Base-by-base conservation (phyloP, 2,329 filamentous ascomycete genomes). In the Arthrobotrys megalospora region DNA sequence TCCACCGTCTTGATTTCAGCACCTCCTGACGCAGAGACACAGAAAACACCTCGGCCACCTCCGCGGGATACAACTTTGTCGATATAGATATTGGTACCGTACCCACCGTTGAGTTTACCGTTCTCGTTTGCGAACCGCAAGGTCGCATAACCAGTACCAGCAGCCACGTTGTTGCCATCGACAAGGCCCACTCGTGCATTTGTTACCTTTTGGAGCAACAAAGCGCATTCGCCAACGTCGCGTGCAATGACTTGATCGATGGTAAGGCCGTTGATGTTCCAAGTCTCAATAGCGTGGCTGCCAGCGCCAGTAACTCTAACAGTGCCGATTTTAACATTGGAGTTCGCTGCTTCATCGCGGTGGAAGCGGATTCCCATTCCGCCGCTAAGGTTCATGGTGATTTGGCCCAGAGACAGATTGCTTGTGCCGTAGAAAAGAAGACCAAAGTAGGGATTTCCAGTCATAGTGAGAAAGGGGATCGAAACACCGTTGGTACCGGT, bases 321-420 rank as follows among this genome's bases (percentile, higher is more conserved):
- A 36, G 83, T 84, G 66, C 85, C 88, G 85, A 89, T 89, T 34
- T 83, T 85, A 6, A 89, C 88, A 79, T 88, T 88, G 14, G 83
- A 84, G 83, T 88, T 89, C 38, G 85, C 84, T 3, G 87, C 86
- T 2, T 83, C 79, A 82, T 89, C 88, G 36, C 88, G 87, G 48
- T 90, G 88, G 80, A 89, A 90, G 3, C 88, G 87, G 79, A 89
- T 89, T 3, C 87, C 88, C 34, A 90, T 78, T 0, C 88, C 88
- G 4, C 86, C 86, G 79, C 84, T 86, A 10, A 90, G 85, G 80
- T 88, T 87, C 86, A 90, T 86, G 28, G 84, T 88, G 77, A 89
- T 88, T 3, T 85, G 81, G 28, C 88, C 88, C 0, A 90, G 85
- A 0, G 80, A 81, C 1, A 90, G 83, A 79, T 86, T 84, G 12